Evolutionary conservation across 2,329 filamentous ascomycete genomes (phyloP).

Genomic region (Diplodia scrobiculata): DNA sequence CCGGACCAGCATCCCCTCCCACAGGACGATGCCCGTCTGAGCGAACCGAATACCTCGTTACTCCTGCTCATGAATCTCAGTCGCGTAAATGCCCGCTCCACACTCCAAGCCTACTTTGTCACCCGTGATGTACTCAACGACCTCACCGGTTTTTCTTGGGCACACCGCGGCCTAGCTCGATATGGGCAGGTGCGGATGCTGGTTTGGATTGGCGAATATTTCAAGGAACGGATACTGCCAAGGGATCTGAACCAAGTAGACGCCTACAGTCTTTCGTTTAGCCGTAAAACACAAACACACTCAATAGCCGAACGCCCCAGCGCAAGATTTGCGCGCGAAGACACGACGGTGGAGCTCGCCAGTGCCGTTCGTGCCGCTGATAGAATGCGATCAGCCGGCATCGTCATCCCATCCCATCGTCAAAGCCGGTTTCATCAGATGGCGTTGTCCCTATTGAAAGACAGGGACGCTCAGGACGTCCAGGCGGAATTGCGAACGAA

Average conservation of each 20-base stretch:
- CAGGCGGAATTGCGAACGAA: neutral
- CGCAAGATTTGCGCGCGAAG: neutral
- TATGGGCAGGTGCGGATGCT: constrained; percentile 82
- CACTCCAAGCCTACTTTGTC: constrained; percentile 50
- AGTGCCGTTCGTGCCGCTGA: constrained; percentile 8
- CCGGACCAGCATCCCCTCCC: constrained; percentile 57
- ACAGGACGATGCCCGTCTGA: constrained; percentile 45
- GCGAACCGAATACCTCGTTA: constrained; percentile 68
- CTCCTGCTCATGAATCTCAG: constrained; percentile 52
- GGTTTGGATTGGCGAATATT: constrained; percentile 66
- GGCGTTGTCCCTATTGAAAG: neutral
- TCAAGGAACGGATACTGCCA: constrained; percentile 64
- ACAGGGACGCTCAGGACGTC: neutral
- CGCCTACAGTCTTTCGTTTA: neutral
- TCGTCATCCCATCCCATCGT: constrained; percentile 7
- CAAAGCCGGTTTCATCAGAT: constrained; percentile 19
- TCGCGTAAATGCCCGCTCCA: neutral
- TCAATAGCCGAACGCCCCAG: neutral
- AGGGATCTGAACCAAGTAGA: constrained; percentile 37
- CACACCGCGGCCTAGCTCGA: constrained; percentile 65
- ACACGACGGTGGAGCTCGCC: constrained; percentile 6
- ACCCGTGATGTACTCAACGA: constrained; percentile 62
- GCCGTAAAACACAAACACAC: neutral
- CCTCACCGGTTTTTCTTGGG: constrained; percentile 61
- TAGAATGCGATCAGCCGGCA: constrained; percentile 10